Evolutionary conservation across 352 stramenopile genomes (phyloP).

Genomic region (Globisporangium okanoganense): DNA sequence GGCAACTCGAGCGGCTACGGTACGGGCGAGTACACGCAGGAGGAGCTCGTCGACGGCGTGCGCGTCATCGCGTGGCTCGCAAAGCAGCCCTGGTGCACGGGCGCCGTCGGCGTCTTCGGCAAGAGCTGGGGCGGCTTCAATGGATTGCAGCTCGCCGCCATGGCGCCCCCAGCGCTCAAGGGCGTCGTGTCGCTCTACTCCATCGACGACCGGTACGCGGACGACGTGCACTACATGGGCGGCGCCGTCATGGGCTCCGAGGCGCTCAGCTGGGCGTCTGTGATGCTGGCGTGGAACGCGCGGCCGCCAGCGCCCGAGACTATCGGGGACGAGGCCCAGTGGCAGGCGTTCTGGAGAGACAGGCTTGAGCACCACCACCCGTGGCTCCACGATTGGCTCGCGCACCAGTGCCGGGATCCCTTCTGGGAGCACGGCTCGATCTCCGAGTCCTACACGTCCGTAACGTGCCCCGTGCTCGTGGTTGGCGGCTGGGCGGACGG

Average conservation of each 20-base stretch:
- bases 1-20: slow-evolving; percentile 45
- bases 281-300: slow-evolving; percentile 47
- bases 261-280: slow-evolving; percentile 44
- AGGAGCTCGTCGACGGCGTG: slow-evolving; percentile 44
- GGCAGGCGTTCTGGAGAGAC: slow-evolving; percentile 25
- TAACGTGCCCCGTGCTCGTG: slow-evolving; percentile 36
- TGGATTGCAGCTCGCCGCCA: slow-evolving; percentile 39
- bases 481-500: slow-evolving; percentile 49
- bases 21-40: slow-evolving; percentile 35
- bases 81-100: slow-evolving; percentile 36
- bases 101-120: slow-evolving; percentile 36
- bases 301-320: slow-evolving; percentile 33
- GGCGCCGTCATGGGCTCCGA: slow-evolving; percentile 41
- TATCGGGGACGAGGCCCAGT: slow-evolving; percentile 25
- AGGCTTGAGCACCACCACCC: slow-evolving; percentile 38
- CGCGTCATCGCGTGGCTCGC: slow-evolving; percentile 44
- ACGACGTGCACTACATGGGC: slow-evolving; percentile 51
- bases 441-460: slow-evolving; percentile 30
- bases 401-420: slow-evolving; percentile 35
- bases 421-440: slow-evolving; percentile 51
- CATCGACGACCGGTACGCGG: slow-evolving; percentile 49
- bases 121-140: slow-evolving; percentile 60
- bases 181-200: slow-evolving; percentile 50
- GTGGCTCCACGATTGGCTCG: slow-evolving; percentile 48
- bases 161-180: slow-evolving; percentile 31